Evolutionary conservation across 2,329 filamentous ascomycete genomes (phyloP).

Genomic region (Ceratocystis papillata): DNA sequence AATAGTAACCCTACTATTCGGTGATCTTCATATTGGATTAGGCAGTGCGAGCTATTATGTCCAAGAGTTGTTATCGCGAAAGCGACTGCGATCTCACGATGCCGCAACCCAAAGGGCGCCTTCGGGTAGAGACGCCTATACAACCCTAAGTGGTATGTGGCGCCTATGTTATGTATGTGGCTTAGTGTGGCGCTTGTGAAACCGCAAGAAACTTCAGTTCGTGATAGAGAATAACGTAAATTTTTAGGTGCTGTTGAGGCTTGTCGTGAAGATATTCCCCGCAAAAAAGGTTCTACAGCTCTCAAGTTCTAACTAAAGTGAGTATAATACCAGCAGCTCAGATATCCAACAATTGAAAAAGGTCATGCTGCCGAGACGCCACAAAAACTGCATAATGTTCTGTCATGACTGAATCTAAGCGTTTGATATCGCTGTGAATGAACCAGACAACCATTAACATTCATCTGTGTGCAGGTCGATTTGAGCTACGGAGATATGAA

Average conservation of each 20-base stretch:
- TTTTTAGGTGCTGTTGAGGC: not conserved
- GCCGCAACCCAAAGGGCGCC: no score
- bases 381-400: not conserved
- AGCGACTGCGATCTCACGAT: not conserved
- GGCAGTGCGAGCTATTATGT: not conserved
- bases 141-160: not conserved
- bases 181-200: conserved; percentile 16
- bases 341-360: not conserved
- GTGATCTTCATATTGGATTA: no score
- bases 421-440: not conserved
- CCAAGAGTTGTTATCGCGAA: not conserved
- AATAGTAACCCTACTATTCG: not conserved
- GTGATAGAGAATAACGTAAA: not conserved
- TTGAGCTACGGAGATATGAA: no score
- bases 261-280: not conserved
- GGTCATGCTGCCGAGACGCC: not conserved
- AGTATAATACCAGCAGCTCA: not conserved
- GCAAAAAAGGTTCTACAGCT: not conserved
- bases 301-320: not conserved
- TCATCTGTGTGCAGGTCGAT: not conserved
- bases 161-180: not conserved
- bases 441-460: not conserved
- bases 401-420: no score
- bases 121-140: no score
- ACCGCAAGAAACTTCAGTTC: conserved; percentile 8